Conservation (phyloP, 2,329 filamentous ascomycete genomes). For the Hypoxylon sp. region DNA sequence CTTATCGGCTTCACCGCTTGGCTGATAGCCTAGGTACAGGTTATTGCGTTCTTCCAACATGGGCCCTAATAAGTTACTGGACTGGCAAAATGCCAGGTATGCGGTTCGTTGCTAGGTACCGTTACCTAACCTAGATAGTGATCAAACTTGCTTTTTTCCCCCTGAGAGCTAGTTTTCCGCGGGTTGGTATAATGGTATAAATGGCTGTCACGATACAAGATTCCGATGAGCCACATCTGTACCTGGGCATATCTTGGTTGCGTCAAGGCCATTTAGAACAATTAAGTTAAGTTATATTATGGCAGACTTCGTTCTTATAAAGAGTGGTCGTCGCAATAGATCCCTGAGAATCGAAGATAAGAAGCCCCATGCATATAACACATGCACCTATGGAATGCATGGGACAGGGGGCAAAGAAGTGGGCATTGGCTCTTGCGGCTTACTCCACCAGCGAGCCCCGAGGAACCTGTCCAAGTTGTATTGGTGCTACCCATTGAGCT, state of each 20-base stretch:
- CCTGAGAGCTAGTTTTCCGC: background rate
- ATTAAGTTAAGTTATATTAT: background rate
- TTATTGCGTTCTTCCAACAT: background rate
- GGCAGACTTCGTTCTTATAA: background rate
- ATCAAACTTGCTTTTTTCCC: background rate
- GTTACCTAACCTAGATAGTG: background rate
- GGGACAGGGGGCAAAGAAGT: conserved; percentile 12
- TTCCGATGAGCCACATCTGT: background rate
- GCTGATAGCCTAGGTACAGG: background rate
- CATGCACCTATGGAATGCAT: conserved; percentile 17
- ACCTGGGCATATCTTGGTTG: background rate
- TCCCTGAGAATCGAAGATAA: conserved; percentile 4
- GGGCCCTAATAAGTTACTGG: background rate
- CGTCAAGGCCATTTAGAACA: background rate
- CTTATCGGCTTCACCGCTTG: background rate
- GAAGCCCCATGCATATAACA: conserved; percentile 3
- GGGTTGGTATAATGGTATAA: background rate
- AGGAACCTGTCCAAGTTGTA: conserved; percentile 23
- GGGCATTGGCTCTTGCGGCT: conserved; percentile 18
- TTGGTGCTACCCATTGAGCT: conserved; percentile 26
- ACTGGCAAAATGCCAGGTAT: background rate
- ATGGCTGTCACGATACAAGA: background rate
- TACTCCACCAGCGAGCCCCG: conserved; percentile 31
- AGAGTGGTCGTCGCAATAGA: background rate
- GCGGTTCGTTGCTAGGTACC: background rate